Conservation (phyloP, 2,329 filamentous ascomycete genomes). For the Plenodomus biglobosus region DNA sequence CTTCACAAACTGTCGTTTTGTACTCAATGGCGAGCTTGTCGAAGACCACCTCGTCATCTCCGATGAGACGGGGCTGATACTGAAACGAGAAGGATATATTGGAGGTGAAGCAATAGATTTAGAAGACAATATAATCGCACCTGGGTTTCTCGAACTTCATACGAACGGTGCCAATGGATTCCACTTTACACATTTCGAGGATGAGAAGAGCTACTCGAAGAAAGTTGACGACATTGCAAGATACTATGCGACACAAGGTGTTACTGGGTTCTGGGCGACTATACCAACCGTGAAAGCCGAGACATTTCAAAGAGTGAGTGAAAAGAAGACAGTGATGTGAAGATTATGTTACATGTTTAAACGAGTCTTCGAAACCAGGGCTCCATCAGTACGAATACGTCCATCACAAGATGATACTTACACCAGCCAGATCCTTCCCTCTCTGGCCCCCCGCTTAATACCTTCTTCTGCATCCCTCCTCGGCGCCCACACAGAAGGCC, state of each 20-base stretch:
- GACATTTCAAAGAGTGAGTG: conserved; percentile 49
- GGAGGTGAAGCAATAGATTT: conserved; percentile 52
- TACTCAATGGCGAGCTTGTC: conserved; percentile 48
- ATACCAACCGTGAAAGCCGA: conserved; percentile 54
- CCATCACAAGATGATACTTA: conserved; percentile 5
- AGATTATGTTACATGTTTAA: too few species aligned
- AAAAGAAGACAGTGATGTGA: not conserved
- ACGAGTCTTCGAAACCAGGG: too few species aligned
- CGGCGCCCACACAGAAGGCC: conserved; percentile 60
- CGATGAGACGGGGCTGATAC: conserved; percentile 48
- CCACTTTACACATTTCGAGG: conserved; percentile 56
- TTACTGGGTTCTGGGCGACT: conserved; percentile 58
- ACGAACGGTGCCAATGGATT: conserved; percentile 58
- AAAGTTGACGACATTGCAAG: conserved; percentile 52
- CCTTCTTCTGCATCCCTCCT: conserved; percentile 52
- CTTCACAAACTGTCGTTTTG: conserved; percentile 51
- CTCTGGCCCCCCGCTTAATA: conserved; percentile 48
- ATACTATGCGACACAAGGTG: conserved; percentile 55
- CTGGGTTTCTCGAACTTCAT: conserved; percentile 59
- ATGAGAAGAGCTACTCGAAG: conserved; percentile 45
- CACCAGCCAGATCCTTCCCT: conserved; percentile 50
- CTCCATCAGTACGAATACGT: too few species aligned
- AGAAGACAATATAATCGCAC: conserved; percentile 54
- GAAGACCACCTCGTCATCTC: conserved; percentile 51
- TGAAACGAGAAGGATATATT: conserved; percentile 48